Percentiles rank a stretch among this genome's conserved stretches.
Evolutionary conservation across 441 rosid genomes (phyloP).

Genomic region (Erysimum cheiri): DNA sequence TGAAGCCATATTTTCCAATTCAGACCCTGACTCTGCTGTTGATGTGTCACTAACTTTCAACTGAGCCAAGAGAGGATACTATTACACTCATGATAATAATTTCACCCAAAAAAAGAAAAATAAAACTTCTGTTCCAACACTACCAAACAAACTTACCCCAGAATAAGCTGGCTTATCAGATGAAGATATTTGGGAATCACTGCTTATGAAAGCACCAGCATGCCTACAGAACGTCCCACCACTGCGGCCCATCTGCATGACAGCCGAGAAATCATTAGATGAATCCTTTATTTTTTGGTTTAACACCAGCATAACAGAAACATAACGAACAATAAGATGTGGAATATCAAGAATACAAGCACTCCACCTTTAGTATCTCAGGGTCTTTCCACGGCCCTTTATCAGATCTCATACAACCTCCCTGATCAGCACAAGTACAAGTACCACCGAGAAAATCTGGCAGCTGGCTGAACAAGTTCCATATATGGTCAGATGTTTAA

Average conservation of each 20-base stretch:
- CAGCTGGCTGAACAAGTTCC: slow-evolving; percentile 58
- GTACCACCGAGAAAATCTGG: slow-evolving; percentile 77
- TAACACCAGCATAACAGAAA: neutral
- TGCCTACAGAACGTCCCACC: slow-evolving; percentile 59
- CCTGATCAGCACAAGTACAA: slow-evolving; percentile 72
- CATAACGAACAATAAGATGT: slow-evolving; percentile 7
- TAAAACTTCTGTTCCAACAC: neutral
- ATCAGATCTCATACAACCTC: slow-evolving; percentile 81
- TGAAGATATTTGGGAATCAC: slow-evolving; percentile 54
- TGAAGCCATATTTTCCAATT: slow-evolving; percentile 64
- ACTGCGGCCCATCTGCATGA: slow-evolving; percentile 57
- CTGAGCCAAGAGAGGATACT: slow-evolving; percentile 46
- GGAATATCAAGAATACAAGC: slow-evolving; percentile 23
- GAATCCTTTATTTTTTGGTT: neutral
- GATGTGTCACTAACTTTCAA: slow-evolving; percentile 63
- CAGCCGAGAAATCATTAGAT: neutral
- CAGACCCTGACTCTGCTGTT: slow-evolving; percentile 74
- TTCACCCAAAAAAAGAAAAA: neutral
- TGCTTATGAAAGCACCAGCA: slow-evolving; percentile 47
- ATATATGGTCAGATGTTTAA: slow-evolving; percentile 19
- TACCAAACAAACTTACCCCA: slow-evolving; percentile 46
- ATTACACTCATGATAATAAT: slow-evolving; percentile 18
- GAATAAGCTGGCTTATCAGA: slow-evolving; percentile 55
- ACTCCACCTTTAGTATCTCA: slow-evolving; percentile 53
- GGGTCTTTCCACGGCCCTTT: slow-evolving; percentile 83